phyloP scores from a whole-genome alignment of 2,329 filamentous ascomycete species.

The Xylaria digitata region DNA sequence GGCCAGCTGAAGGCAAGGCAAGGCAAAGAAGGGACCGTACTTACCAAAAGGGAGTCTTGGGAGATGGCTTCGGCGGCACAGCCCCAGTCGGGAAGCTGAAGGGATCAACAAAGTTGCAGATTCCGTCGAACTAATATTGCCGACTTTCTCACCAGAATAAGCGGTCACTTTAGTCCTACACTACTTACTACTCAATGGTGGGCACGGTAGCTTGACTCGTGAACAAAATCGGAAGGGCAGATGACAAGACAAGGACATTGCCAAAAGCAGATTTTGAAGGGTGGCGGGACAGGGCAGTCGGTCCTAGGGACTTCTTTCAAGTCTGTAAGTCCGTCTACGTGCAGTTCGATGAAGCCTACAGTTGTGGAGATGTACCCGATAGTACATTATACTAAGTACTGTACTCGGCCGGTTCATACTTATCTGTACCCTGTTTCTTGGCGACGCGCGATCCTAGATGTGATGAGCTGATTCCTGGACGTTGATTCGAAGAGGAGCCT shows the following conservation, averaged over 20 bases:
- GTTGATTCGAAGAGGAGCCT: conserved; percentile 46
- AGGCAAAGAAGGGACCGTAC: conserved; percentile 42
- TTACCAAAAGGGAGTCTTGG: conserved; percentile 31
- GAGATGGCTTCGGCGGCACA: conserved; percentile 30
- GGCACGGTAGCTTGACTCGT: conserved; percentile 24
- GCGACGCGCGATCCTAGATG: conserved; percentile 51
- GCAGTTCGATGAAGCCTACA: conserved; percentile 14
- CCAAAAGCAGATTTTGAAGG: conserved; percentile 27
- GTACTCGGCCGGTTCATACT: conserved; percentile 27
- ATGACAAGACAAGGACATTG: conserved; percentile 29
- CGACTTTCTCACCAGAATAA: conserved; percentile 30
- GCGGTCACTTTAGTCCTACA: conserved; percentile 16
- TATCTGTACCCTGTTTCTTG: conserved; percentile 46
- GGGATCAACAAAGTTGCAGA: conserved; percentile 34
- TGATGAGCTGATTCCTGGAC: conserved; percentile 44
- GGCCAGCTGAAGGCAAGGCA: conserved; percentile 48
- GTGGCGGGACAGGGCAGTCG: conserved; percentile 3
- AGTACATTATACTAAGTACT: neutral
- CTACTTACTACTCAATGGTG: conserved; percentile 25
- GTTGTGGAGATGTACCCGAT: neutral
- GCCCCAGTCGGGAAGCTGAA: conserved; percentile 36
- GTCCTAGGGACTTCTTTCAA: conserved; percentile 21
- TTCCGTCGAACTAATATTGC: conserved; percentile 23
- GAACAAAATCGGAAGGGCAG: conserved; percentile 24
- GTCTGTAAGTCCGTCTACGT: conserved; percentile 1